A percentile compares a stretch with the other conserved stretches of the same genome.
Conservation (phyloP, 495 filamentous ascomycete genomes). For the Aspergillus baeticus region DNA sequence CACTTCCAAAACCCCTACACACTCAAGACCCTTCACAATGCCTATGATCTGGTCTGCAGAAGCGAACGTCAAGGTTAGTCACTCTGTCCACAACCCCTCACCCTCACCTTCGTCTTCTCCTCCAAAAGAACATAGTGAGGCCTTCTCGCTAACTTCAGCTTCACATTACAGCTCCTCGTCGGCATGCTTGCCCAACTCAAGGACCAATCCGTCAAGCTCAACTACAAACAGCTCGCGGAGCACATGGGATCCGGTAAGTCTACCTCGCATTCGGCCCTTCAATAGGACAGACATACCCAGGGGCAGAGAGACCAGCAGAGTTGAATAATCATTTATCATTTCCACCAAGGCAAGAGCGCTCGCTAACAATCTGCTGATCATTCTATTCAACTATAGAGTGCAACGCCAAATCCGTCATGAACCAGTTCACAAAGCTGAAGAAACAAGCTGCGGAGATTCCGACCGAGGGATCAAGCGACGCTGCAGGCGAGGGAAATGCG, state of each 20-base stretch:
- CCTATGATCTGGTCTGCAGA: conserved; percentile 7
- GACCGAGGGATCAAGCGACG: too few relatives aligned
- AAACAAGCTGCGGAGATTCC: conserved; percentile 1
- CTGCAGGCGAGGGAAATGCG: too few relatives aligned
- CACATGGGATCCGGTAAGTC: conserved; percentile 12
- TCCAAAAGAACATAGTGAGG: too few relatives aligned
- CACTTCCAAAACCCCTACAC: too few relatives aligned
- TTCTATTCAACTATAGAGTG: conserved; percentile 4
- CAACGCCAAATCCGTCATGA: not conserved
- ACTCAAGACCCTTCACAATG: not conserved
- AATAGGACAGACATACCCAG: too few relatives aligned
- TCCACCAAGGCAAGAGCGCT: not conserved
- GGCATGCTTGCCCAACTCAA: conserved; percentile 11
- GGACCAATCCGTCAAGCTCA: conserved; percentile 8
- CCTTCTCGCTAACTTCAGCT: too few relatives aligned
- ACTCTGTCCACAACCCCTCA: not conserved
- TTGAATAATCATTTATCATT: too few relatives aligned
- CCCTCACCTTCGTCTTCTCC: too few relatives aligned
- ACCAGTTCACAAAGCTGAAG: conserved; percentile 9
- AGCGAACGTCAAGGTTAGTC: conserved; percentile 5
- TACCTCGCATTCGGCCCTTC: too few relatives aligned
- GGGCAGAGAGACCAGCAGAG: too few relatives aligned
- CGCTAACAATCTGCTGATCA: too few relatives aligned
- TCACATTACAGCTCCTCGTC: conserved; percentile 13
- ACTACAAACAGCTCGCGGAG: conserved; percentile 6